Base-by-base conservation (phyloP, 352 stramenopile species). In the Pseudoperonospora humuli region DNA sequence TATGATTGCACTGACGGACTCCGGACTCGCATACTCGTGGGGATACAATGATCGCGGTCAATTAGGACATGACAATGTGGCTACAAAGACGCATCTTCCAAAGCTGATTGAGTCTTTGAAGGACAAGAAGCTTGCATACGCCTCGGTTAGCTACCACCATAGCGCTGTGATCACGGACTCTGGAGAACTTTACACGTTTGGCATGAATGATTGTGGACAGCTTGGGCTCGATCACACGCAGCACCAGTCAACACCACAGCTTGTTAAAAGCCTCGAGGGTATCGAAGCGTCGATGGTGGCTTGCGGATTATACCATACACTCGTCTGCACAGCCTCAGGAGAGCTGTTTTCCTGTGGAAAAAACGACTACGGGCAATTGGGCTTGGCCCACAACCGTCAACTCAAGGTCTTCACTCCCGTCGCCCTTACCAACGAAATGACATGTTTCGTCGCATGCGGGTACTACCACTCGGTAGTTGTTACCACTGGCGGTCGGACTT, bases 181-280 rank as follows among this genome's bases (percentile, higher is more conserved):
- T 6, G 80, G 83, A 1, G 76, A 91, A 26, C 54, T 94, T 3
- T 95, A 86, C 55, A 87, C 81, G 6, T 95, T 93, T 49, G 83
- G 82, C 9, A 92, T 92, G 80, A 94, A 94, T 23, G 82, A 94
- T 58, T 94, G 80, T 45, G 82, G 82, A 4, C 82, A 94, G 29
- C 64, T 94, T 21, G 82, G 80, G 4, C 58, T 89, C 8, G 80
- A 94, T 46, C 72, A 88, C 41, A 92, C 77, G 8, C 74, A 87
- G 25, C 74, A 91, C 34, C 70, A 84, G 38, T 68, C 74, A 6
- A 74, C 66, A 0, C 80, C 82, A 1, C 78, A 90, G 42, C 53
- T 76, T n/a, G 81, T 92, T 9, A 90, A 85, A 34, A 57, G 58
- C 1, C 51, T 93, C n/a, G 70, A 86, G 31, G 65, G 76, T 1